Evolutionary conservation across 768 basidiomycete genomes (phyloP).

Genomic region (Naganishia antarctica): DNA sequence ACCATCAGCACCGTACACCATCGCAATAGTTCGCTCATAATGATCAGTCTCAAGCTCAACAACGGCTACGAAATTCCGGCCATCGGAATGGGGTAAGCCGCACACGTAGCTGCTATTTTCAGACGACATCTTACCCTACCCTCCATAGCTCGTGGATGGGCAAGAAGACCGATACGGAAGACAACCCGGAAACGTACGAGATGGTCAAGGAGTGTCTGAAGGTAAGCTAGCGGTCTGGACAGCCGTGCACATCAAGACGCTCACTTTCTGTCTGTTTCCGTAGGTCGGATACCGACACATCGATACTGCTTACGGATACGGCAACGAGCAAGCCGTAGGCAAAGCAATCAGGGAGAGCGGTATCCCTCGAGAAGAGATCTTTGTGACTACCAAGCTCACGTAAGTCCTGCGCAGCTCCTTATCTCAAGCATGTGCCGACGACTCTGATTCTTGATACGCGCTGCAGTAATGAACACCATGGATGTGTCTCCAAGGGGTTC

Average conservation of each 20-base stretch:
- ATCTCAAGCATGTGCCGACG: too few relatives aligned
- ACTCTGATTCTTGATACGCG: too few relatives aligned
- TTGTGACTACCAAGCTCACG: conserved; percentile 33
- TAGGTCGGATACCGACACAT: conserved; percentile 25
- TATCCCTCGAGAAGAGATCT: conserved; percentile 32
- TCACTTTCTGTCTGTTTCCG: neutral
- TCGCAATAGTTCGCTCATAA: too few relatives aligned
- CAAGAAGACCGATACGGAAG: conserved; percentile 15
- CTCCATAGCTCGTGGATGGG: conserved; percentile 24
- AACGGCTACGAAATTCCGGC: conserved; percentile 18
- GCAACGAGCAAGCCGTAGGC: conserved; percentile 42
- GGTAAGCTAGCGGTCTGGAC: neutral
- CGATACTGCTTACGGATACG: conserved; percentile 29
- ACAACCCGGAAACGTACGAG: conserved; percentile 25
- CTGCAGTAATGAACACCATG: conserved; percentile 39
- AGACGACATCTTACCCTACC: neutral
- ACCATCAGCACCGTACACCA: neutral
- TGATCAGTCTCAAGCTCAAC: conserved; percentile 28
- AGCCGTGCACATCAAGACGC: neutral
- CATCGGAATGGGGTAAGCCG: conserved; percentile 26
- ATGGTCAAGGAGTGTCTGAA: conserved; percentile 21
- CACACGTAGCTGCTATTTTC: too few relatives aligned
- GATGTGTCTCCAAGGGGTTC: conserved; percentile 51
- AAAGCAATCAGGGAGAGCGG: conserved; percentile 32
- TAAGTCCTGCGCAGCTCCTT: neutral